Evolutionary conservation across 306 rosid species (phyloP), one percentile per base, ranked within the genome.

Genomic region (Trifolium subterraneum): DNA sequence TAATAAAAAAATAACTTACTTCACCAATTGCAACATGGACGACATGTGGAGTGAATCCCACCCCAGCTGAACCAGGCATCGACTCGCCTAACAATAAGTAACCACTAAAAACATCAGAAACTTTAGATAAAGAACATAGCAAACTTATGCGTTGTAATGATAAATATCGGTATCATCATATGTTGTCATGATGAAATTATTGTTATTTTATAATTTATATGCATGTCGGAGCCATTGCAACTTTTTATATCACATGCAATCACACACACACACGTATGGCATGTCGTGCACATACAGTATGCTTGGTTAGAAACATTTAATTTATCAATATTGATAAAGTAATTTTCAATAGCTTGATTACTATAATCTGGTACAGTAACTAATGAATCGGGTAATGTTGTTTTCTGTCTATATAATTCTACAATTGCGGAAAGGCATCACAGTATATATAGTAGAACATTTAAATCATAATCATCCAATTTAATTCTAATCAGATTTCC

Each of bases 1-100:
- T 67, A 72, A 68, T 63, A 56, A 70, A 70, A 60, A 27, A 22
- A n/a, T 10, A 31, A 55, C 87, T 78, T 90, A 94, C 97, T 88
- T 94, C 99, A 87, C 99, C 96, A 71, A 78, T 54, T 67, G 87
- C 90, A 78, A 92, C 82, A 78, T 82, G 73, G 84, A 94, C 88
- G 80, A 89, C 70, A 87, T 90, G 92, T n/a, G 99, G 95, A 68
- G 96, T 87, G 82, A 94, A 92, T 64, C 96, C 96, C 80, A 82
- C 83, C 78, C 97, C 96, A 65, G 97, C 93, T 6, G 97, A 84
- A 70, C 88, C 97, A 82, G 90, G 82, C 71, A 90, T 82, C 80
- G 77, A 62, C 69, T 84, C 96, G 79, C 97, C 98, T 93, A 71
- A 63, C 75, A 87, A 90, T 67, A 61, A 36, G 18, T 36, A 76